Percentiles rank a stretch among this genome's conserved stretches.
These are phyloP conservation scores for Globisporangium cylindrosporum DNA, from an alignment of 352 stramenopile species.

Conservation along the genomic window DNA sequence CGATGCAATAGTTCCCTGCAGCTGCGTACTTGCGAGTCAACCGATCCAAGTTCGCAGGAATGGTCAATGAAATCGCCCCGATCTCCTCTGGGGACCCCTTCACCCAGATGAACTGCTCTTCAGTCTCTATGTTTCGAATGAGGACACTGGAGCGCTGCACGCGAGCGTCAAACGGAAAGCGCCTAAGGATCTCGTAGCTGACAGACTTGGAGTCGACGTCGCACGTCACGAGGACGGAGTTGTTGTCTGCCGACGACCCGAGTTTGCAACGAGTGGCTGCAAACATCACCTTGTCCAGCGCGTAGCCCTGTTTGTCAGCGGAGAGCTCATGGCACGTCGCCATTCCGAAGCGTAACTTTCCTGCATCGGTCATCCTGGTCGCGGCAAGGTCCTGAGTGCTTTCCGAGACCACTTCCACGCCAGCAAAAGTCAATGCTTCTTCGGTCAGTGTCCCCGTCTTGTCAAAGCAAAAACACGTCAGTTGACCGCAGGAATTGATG, in stretches of 20 bases:
- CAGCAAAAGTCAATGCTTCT: slow-evolving; percentile 52
- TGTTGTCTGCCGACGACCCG: background rate
- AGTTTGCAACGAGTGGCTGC: slow-evolving; percentile 22
- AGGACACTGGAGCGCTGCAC: slow-evolving; percentile 48
- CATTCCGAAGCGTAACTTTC: slow-evolving; percentile 28
- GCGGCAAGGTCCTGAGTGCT: background rate
- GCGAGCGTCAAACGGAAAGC: slow-evolving; percentile 48
- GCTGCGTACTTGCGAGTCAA: slow-evolving; percentile 27
- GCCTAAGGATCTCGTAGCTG: slow-evolving; percentile 28
- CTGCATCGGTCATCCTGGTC: background rate
- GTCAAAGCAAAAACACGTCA: slow-evolving; percentile 79
- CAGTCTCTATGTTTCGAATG: slow-evolving; percentile 30
- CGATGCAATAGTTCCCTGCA: slow-evolving; percentile 66
- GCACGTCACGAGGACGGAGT: slow-evolving; percentile 22
- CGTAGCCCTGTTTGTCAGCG: slow-evolving; percentile 37
- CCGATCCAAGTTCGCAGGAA: slow-evolving; percentile 25
- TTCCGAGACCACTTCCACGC: slow-evolving; percentile 20
- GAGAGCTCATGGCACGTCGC: slow-evolving; percentile 47
- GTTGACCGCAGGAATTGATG: slow-evolving; percentile 63
- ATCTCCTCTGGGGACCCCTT: slow-evolving; percentile 42
- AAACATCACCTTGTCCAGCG: slow-evolving; percentile 57
- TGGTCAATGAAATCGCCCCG: slow-evolving; percentile 3
- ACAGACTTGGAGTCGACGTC: background rate
- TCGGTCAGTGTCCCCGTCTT: slow-evolving; percentile 76
- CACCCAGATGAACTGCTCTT: slow-evolving; percentile 36